Conservation (phyloP, 225 moss, liverwort and hornwort species). For the Anthoceros angustus region DNA sequence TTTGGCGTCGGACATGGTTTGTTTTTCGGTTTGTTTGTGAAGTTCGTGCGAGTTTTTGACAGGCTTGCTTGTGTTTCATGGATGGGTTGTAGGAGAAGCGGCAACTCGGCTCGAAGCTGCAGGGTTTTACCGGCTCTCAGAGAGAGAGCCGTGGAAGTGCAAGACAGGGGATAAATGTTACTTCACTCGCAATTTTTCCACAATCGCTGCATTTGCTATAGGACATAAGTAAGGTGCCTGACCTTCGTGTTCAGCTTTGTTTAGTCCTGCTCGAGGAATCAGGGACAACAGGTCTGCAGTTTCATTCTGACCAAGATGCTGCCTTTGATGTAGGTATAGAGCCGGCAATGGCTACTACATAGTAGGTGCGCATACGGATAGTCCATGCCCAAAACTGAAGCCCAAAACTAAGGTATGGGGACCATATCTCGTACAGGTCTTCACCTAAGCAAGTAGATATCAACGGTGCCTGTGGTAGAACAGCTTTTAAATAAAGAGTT, state of each 20-base stretch:
- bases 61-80: background rate
- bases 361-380: constrained; percentile 90
- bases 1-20: background rate
- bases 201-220: constrained; percentile 67
- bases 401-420: constrained; percentile 61
- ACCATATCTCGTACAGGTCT: background rate
- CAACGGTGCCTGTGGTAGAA: constrained; percentile 2
- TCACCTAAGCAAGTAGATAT: background rate
- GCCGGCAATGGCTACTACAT: constrained; percentile 76
- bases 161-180: constrained; percentile 70
- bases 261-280: too few species aligned
- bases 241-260: background rate
- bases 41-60: background rate
- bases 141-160: constrained; percentile 54
- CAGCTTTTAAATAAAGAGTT: background rate
- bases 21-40: background rate
- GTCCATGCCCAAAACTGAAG: constrained; percentile 78
- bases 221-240: constrained; percentile 40
- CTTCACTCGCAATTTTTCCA: constrained; percentile 80
- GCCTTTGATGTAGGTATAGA: constrained; percentile 33
- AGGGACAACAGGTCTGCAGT: background rate
- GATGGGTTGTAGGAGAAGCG: constrained; percentile 35
- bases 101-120: constrained; percentile 48
- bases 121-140: constrained; percentile 51
- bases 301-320: background rate